These are phyloP conservation scores for Trifolium repens DNA, from an alignment of 306 rosid genomes.

Conservation along the genomic window DNA sequence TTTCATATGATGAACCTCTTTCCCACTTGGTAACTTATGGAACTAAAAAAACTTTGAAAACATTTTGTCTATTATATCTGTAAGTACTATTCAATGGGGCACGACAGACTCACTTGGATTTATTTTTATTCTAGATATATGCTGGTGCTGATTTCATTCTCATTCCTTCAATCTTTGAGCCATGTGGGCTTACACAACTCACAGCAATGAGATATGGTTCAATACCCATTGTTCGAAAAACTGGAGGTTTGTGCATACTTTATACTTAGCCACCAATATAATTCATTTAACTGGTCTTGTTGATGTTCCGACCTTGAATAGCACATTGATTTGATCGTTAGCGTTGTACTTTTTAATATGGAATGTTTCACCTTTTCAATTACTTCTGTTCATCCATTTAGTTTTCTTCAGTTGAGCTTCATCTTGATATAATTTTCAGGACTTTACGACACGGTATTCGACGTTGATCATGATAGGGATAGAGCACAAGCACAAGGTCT, in stretches of 20 bases:
- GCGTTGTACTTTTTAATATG: slow-evolving; percentile 3
- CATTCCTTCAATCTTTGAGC: slow-evolving; percentile 98
- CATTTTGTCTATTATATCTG: slow-evolving; percentile 29
- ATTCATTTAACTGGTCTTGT: slow-evolving; percentile 29
- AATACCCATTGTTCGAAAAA: slow-evolving; percentile 92
- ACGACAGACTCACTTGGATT: slow-evolving; percentile 15
- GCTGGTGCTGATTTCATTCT: slow-evolving; percentile 93
- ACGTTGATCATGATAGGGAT: slow-evolving; percentile 76
- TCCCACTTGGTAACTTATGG: slow-evolving; percentile 81
- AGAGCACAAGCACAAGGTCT: slow-evolving; percentile 84
- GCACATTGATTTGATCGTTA: slow-evolving; percentile 26
- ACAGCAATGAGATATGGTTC: slow-evolving; percentile 98
- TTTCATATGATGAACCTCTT: slow-evolving; percentile 94
- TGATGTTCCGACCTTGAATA: slow-evolving; percentile 1
- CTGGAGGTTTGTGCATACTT: slow-evolving; percentile 62
- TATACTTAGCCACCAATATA: slow-evolving; percentile 5
- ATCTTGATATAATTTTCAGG: slow-evolving; percentile 53
- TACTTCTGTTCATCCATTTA: slow-evolving; percentile 9
- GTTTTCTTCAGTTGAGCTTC: slow-evolving; percentile 38
- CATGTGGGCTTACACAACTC: slow-evolving; percentile 98
- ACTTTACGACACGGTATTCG: slow-evolving; percentile 87
- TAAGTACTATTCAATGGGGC: slow-evolving; percentile 27
- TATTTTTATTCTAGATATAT: slow-evolving; percentile 65
- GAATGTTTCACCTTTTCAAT: not conserved
- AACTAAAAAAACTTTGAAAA: slow-evolving; percentile 22